phyloP scores from a whole-genome alignment of 768 basidiomycete species.

The Cyclocybe cylindracea region DNA sequence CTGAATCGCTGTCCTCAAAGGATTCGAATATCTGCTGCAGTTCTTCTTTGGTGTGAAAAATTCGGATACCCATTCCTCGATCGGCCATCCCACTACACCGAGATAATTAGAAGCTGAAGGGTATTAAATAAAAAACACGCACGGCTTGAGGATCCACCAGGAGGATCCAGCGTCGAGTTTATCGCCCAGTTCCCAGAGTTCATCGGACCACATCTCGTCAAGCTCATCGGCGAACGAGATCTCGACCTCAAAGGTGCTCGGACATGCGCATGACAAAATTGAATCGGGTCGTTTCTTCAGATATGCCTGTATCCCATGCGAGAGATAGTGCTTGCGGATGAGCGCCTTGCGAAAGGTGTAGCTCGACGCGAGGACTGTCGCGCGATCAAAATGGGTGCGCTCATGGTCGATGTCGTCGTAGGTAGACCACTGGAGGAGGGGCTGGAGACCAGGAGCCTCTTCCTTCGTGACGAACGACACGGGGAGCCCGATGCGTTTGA shows the following conservation, averaged over 20 bases:
- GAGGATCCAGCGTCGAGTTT: conserved; percentile 49
- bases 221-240: conserved; percentile 91
- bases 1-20: conserved; percentile 67
- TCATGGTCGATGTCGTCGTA: conserved; percentile 90
- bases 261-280: conserved; percentile 42
- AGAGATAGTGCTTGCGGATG: conserved; percentile 92
- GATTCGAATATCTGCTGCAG: conserved; percentile 76
- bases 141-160: conserved; percentile 99
- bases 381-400: conserved; percentile 55
- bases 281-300: conserved; percentile 42
- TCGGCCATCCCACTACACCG: conserved; percentile 83
- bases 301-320: conserved; percentile 71
- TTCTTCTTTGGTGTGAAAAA: conserved; percentile 79
- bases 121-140: conserved; percentile 18
- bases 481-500: conserved; percentile 26
- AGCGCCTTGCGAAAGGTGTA: conserved; percentile 91
- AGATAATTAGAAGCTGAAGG: conserved; percentile 4
- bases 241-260: conserved; percentile 82
- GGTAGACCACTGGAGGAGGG: conserved; percentile 77
- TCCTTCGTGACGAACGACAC: conserved; percentile 12
- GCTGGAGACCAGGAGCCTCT: conserved; percentile 8
- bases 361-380: conserved; percentile 63
- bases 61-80: conserved; percentile 89
- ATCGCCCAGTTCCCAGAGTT: conserved; percentile 83
- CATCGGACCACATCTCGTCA: conserved; percentile 91